Evolutionary conservation across 2,329 filamentous ascomycete genomes (phyloP), one percentile per base, ranked within the genome.

Genomic region (Drechslera avenae): DNA sequence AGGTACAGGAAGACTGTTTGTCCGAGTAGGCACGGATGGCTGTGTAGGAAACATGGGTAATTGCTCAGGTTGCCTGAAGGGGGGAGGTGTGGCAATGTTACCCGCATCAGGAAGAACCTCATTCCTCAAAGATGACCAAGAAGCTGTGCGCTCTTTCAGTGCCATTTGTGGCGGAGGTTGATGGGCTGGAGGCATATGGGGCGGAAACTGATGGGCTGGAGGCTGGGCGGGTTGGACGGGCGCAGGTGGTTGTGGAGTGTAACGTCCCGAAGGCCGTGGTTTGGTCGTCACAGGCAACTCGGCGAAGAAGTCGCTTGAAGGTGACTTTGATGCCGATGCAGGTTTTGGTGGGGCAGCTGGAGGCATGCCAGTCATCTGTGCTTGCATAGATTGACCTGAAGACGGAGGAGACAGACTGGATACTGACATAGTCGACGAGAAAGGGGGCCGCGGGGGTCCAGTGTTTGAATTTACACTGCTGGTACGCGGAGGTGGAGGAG

Each of bases 401-500:
- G 71, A 66, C 10, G 76, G 73, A 12, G 75, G 74, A n/a, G 74
- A 75, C 34, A 76, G 32, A 45, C 64, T 73, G 14, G 71, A 54
- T 13, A 61, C 57, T n/a, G 70, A 67, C 52, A 68, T 65, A 48
- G 54, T 70, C n/a, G 67, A 67, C 6, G 67, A 63, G 6, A 64
- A 65, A 9, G 56, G 35, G 7, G 63, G 64, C 13, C 55, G 57
- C 21, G 62, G 48, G 12, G 61, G 56, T 8, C 53, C 62, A 40
- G 56, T 32, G 35, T 46, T 60, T 2, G 54, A 63, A 12, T 62
- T 54, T 36, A 86, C 81, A 67, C 87, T 90, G 55, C 81, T 84
- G 61, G 81, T 89, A 60, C 88, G 79, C 12, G 81, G 80, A 10
- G 85, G 84, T 30, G 80, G 76, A 12, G 80, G 76, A 12, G 81